Base-by-base conservation (phyloP, 768 basidiomycete species). In the Russula compacta region DNA sequence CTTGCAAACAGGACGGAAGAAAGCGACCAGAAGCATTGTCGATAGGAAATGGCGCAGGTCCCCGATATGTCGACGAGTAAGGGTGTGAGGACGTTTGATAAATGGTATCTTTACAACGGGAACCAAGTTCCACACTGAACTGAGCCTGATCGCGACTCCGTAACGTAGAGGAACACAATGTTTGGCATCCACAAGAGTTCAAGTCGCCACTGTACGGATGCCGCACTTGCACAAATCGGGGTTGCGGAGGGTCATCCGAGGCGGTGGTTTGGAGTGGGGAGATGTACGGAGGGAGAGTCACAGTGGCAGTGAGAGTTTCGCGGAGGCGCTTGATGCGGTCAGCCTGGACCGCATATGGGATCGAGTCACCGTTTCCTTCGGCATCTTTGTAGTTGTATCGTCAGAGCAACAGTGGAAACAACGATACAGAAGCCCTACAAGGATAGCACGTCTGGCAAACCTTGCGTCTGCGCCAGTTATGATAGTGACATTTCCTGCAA, bases 371-470 rank as follows among this genome's bases (percentile, higher is more conserved):
- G 67, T 92, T 92, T 1, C 90, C 90, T 69, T 92, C 90, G 12
- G 90, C 90, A 65, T 91, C 89, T 91, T 58, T 38, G 17, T 6
- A 43, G 8, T 33, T 63, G 4, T 12, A 49, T 12, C 38, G 33
- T 12, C 10, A 56, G 70, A 60, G 52, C 56, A 57, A 58, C 17
- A 19, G 49, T 47, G 58, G 24, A 50, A 55, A 39, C 50, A 51
- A 10, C 33, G 12, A 60, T 19, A 21, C 15, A 51, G 10, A 33
- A 43, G 7, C 79, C 85, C 65, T 68, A 89, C 88, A 92, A 51
- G 90, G 89, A 62, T 83, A 81, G 73, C 90, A 92, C 10, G 88
- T 91, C 77, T 92, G 90, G 74, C 90, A 93, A 61, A 93, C 91
- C 73, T 92, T 92, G 58, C 90, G 76, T 60, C 90, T 75, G 65